Evolutionary conservation across 164 flowering plant genomes (phyloP).

Genomic region (Magnolia officinalis): DNA sequence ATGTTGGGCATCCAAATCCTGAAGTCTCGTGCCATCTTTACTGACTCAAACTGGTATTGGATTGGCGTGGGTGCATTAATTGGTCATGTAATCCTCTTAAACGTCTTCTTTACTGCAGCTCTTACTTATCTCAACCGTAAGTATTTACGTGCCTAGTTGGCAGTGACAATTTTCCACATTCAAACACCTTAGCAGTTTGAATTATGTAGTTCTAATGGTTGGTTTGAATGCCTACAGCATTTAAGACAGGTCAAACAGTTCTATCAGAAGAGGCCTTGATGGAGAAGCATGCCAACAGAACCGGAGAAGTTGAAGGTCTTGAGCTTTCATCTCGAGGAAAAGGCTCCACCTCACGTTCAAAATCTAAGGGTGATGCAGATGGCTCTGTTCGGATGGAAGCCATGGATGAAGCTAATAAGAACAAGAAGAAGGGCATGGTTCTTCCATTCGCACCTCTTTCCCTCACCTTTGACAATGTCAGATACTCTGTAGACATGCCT

Average conservation of each 20-base stretch:
- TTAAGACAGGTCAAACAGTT: constrained; percentile 6
- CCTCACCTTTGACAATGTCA: constrained; percentile 37
- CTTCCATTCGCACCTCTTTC: constrained; percentile 48
- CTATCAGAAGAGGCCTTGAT: constrained; percentile 9
- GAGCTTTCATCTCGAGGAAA: constrained; percentile 5
- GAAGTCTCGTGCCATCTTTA: constrained; percentile 27
- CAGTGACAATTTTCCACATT: not conserved
- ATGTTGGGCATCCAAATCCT: constrained; percentile 25
- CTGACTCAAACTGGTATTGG: constrained; percentile 36
- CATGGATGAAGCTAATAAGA: constrained; percentile 3
- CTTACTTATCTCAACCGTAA: constrained; percentile 23
- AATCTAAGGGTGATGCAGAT: not conserved
- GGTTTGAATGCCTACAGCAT: constrained; percentile 22
- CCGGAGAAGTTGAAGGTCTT: not conserved
- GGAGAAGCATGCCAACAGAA: constrained; percentile 14
- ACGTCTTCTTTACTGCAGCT: constrained; percentile 7
- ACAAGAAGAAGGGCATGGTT: constrained; percentile 37
- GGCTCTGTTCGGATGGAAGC: constrained; percentile 12
- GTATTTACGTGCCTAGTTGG: not conserved
- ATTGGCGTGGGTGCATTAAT: constrained; percentile 31
- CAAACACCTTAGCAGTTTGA: not conserved
- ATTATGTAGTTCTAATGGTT: constrained; percentile 17
- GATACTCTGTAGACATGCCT: constrained; percentile 54
- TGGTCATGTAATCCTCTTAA: constrained; percentile 29
- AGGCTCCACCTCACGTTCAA: not conserved